Evolutionary conservation across 768 basidiomycete species (phyloP).

Genomic region (Leccinum truebloodii): DNA sequence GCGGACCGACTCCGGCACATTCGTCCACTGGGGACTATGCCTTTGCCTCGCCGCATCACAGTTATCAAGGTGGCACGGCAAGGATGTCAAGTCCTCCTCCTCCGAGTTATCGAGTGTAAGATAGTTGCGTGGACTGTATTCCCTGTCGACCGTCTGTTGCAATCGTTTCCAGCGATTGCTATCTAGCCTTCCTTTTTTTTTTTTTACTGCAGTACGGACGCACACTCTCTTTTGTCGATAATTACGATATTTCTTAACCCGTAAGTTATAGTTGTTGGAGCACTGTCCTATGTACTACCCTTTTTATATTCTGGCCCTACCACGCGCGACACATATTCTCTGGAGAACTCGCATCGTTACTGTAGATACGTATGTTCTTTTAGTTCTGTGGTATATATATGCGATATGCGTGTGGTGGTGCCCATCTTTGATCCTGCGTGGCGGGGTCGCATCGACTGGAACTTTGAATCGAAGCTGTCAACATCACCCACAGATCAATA

Average conservation of each 20-base stretch:
- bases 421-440: no score
- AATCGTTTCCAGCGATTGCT: background rate
- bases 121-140: background rate
- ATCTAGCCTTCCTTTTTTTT: background rate
- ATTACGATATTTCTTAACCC: slow-evolving; percentile 6
- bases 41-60: slow-evolving; percentile 26
- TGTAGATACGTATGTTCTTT: slow-evolving; percentile 1
- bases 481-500: no score
- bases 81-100: slow-evolving; percentile 20
- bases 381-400: background rate
- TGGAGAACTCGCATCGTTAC: background rate
- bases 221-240: slow-evolving; percentile 13
- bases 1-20: slow-evolving; percentile 8
- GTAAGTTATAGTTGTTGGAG: slow-evolving; percentile 27
- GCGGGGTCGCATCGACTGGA: no score
- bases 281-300: slow-evolving; percentile 19
- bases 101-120: slow-evolving; percentile 20
- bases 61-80: slow-evolving; percentile 19
- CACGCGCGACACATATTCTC: background rate
- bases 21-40: slow-evolving; percentile 23
- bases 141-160: background rate
- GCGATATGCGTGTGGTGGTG: no score
- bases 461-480: no score
- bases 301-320: background rate
- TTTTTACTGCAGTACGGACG: background rate